phyloP scores from a whole-genome alignment of 2,329 filamentous ascomycete species.

The Scedosporium minutisporum region DNA sequence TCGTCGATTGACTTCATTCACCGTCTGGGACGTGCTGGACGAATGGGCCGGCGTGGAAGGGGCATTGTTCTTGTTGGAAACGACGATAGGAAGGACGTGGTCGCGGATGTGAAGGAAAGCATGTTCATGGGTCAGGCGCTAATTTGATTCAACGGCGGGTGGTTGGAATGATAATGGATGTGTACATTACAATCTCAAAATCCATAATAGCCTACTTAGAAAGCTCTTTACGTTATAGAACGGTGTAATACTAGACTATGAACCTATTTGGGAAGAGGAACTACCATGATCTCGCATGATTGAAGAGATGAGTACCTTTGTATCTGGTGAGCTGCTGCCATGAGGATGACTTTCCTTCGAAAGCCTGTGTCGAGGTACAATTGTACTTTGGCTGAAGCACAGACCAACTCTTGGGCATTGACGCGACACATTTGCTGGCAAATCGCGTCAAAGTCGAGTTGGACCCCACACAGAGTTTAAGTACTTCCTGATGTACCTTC shows the following conservation, averaged over 20 bases:
- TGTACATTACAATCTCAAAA: too few relatives aligned
- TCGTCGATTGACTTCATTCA: slow-evolving; percentile 98
- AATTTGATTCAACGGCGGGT: background rate
- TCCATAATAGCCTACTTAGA: background rate
- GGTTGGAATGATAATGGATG: too few relatives aligned
- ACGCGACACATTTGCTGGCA: background rate
- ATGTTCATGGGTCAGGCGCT: slow-evolving; percentile 76
- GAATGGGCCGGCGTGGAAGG: slow-evolving; percentile 83
- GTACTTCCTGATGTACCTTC: background rate
- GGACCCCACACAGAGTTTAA: background rate
- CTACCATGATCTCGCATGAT: too few relatives aligned
- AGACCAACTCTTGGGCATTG: too few relatives aligned
- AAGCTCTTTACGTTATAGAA: background rate
- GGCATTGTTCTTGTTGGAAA: slow-evolving; percentile 87
- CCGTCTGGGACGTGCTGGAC: slow-evolving; percentile 78
- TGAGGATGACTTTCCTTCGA: too few relatives aligned
- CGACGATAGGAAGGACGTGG: slow-evolving; percentile 80
- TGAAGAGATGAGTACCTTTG: too few relatives aligned
- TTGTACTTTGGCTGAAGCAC: background rate
- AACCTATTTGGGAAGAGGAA: background rate
- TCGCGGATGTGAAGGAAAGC: slow-evolving; percentile 81
- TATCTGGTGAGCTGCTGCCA: too few relatives aligned
- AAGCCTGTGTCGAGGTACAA: background rate
- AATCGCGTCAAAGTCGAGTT: background rate
- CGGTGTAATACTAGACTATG: background rate